Percentiles rank a stretch among this genome's conserved stretches.
Evolutionary conservation across 2,329 filamentous ascomycete genomes (phyloP).

Genomic region (Delphinella strobiligena): DNA sequence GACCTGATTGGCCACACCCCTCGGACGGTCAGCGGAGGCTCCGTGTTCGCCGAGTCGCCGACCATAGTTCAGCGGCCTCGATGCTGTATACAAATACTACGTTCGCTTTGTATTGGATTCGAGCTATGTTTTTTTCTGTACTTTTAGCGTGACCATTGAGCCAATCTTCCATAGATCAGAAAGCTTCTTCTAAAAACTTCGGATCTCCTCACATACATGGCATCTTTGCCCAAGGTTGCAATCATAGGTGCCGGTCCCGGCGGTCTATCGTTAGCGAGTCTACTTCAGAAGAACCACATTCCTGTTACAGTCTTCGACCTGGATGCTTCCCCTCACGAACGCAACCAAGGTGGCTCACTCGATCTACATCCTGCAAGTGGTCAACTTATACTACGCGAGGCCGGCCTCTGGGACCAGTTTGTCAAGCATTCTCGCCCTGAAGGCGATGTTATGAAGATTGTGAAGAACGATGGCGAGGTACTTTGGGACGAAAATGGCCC

Average conservation of each 20-base stretch:
- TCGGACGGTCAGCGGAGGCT: no score
- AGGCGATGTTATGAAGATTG: constrained; percentile 13
- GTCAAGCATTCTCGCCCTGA: constrained; percentile 15
- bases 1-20: no score
- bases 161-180: no score
- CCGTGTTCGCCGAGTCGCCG: no score
- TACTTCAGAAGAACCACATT: constrained; percentile 15
- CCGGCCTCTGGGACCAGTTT: constrained; percentile 20
- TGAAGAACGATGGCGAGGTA: constrained; percentile 12
- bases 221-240: constrained; percentile 15
- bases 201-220: background rate
- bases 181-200: no score
- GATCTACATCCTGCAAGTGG: constrained; percentile 20
- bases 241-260: constrained; percentile 22
- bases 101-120: no score
- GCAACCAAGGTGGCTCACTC: constrained; percentile 15
- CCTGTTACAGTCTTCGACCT: constrained; percentile 19
- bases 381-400: constrained; percentile 17
- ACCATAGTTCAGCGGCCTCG: no score
- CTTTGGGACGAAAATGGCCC: background rate
- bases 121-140: no score
- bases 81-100: no score
- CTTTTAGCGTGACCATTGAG: no score
- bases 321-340: constrained; percentile 10
- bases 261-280: constrained; percentile 18